Evolutionary conservation across 192 early-diverging fungal genomes (phyloP), one percentile per base, ranked within the genome.

Genomic region (Coemansia umbellata): DNA sequence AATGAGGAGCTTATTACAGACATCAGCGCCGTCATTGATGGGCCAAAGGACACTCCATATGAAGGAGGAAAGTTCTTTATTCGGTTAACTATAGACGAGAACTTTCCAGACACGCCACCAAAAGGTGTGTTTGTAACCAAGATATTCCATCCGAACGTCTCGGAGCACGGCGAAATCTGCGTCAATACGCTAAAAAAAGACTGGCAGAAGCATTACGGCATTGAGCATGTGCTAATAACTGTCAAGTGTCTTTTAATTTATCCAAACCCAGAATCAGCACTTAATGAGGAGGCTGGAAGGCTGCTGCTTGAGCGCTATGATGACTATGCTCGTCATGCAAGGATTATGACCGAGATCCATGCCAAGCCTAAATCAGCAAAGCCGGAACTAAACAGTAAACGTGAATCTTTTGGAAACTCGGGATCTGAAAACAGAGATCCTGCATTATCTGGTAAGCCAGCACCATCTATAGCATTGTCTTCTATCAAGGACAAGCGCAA

Each of bases 111-210:
- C n/a, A 74, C 80, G 0, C 91, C 94, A 11, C 93, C 94, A 43
- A 89, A 88, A 59, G 90, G 91, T 80, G 70, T 66, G 60, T 95
- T 98, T 73, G 41, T 87, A 9, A 98, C 95, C 32, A 95, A 93
- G 63, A 94, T 98, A 11, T 98, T 97, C 63, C 95, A 98, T 65
- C 95, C 95, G 5, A 98, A 98, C 60, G 92, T 98, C 0, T 87
- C 91, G 1, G 68, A 81, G 35, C 60, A 69, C 19, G 95, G 95
- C 18, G 93, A 96, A 56, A 91, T 98, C 56, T 98, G 95, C 66
- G 94, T 98, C 37, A 94, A 85, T 62, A 93, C 93, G 9, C 79
- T 98, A 22, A 98, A 98, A 55, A 94, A 90, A 63, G 95, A 98
- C 66, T 98, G 95, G 95, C 92, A 92, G 44, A 81, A 82, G 31